phyloP scores from a whole-genome alignment of 805 yeast species.

The Starmerella floricola region DNA sequence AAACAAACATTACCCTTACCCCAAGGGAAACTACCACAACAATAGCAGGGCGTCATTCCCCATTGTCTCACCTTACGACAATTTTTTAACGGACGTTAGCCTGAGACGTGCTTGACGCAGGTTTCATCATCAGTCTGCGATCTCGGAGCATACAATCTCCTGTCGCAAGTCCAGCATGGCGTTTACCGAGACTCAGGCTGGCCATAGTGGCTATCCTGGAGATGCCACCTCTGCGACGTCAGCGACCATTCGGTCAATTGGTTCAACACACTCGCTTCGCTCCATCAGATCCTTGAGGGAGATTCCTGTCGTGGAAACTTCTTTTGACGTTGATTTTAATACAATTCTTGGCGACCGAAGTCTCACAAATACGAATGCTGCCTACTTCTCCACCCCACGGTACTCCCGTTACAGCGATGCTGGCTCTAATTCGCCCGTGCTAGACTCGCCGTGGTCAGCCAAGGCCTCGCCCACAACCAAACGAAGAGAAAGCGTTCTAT shows the following conservation, averaged over 20 bases:
- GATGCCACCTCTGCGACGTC: neutral
- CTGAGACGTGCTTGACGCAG: too few relatives aligned
- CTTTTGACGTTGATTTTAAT: constrained; percentile 14
- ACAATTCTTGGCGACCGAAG: constrained; percentile 6
- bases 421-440: neutral
- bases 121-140: too few relatives aligned
- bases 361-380: neutral
- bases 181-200: neutral
- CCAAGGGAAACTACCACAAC: neutral
- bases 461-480: neutral
- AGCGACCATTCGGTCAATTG: neutral
- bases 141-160: neutral
- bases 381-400: constrained; percentile 9
- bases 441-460: neutral
- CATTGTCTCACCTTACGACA: neutral
- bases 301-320: constrained; percentile 22
- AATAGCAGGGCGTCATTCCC: neutral
- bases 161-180: neutral
- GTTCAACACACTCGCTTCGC: constrained; percentile 1
- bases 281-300: constrained; percentile 23
- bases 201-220: neutral
- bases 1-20: neutral
- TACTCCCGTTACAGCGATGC: neutral
- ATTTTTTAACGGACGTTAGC: too few relatives aligned
- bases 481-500: neutral